Conservation (phyloP, 2,329 filamentous ascomycete genomes). For the Zymoseptoria brevis region DNA sequence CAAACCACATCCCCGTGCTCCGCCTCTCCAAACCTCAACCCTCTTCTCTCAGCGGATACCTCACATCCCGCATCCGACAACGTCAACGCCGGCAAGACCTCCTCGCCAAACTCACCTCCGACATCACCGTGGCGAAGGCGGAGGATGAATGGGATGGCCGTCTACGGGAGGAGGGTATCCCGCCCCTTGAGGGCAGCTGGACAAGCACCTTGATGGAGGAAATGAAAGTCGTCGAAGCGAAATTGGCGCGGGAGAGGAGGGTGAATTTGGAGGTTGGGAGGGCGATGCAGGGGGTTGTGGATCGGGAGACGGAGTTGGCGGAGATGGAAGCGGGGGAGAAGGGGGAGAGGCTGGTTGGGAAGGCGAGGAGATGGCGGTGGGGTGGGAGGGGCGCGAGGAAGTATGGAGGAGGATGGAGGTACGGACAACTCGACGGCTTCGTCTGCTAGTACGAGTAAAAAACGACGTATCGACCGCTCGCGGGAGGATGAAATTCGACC, state of each 20-base stretch:
- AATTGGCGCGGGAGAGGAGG: slow-evolving; percentile 20
- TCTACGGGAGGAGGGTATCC: too few species aligned
- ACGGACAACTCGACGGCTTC: background rate
- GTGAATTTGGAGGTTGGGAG: slow-evolving; percentile 29
- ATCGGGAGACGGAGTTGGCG: slow-evolving; percentile 40
- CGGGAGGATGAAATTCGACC: background rate
- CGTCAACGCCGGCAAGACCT: too few species aligned
- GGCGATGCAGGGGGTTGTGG: slow-evolving; percentile 42
- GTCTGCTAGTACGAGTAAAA: background rate
- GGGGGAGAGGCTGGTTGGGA: slow-evolving; percentile 6
- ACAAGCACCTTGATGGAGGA: slow-evolving; percentile 28
- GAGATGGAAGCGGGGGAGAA: slow-evolving; percentile 27
- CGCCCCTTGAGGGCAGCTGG: too few species aligned
- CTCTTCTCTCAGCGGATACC: slow-evolving; percentile 41
- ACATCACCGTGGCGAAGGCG: slow-evolving; percentile 11
- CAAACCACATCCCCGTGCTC: slow-evolving; percentile 55
- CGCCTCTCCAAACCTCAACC: slow-evolving; percentile 61
- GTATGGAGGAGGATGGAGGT: too few species aligned
- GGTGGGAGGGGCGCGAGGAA: too few species aligned
- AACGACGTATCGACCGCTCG: background rate
- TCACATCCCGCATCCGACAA: too few species aligned
- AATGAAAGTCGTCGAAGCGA: slow-evolving; percentile 28
- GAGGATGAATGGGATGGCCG: slow-evolving; percentile 44
- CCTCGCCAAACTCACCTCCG: too few species aligned
- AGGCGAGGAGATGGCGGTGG: too few species aligned